Conservation (phyloP, 345 rosid species). For the Hibiscus trionum region DNA sequence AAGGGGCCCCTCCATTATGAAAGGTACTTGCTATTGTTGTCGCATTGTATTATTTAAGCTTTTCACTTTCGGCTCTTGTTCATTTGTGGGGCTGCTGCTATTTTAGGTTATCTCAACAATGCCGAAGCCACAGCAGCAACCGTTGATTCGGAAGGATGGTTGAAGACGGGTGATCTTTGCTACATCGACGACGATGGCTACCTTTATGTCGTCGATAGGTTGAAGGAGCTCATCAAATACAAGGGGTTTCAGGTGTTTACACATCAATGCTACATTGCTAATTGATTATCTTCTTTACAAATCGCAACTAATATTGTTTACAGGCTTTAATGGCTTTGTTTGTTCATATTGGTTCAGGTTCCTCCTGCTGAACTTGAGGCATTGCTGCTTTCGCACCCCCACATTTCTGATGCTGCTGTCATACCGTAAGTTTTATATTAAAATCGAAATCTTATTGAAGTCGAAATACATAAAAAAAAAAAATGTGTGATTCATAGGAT, state of each 20-base stretch:
- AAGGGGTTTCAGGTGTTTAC: conserved; percentile 77
- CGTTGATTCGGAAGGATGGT: conserved; percentile 79
- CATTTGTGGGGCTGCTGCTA: neutral
- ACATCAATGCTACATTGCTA: neutral
- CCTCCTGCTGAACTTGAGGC: conserved; percentile 94
- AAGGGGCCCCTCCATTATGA: conserved; percentile 12
- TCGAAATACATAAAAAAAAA: too few species aligned
- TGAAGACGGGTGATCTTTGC: conserved; percentile 92
- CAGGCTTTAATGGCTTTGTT: neutral
- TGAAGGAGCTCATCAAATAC: conserved; percentile 91
- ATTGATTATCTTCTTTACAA: neutral
- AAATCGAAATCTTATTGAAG: too few species aligned
- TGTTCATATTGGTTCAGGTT: conserved; percentile 35
- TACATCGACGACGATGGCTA: conserved; percentile 80
- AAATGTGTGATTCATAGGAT: conserved; percentile 31
- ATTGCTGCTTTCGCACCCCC: conserved; percentile 61
- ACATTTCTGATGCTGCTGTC: conserved; percentile 27
- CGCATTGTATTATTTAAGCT: too few species aligned
- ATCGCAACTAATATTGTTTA: neutral
- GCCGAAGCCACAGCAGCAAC: conserved; percentile 70
- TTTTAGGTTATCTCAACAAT: conserved; percentile 68
- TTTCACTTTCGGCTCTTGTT: neutral
- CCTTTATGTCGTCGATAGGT: conserved; percentile 73
- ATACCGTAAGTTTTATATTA: conserved; percentile 52
- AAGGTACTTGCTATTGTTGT: neutral